Conservation (phyloP, 2,329 filamentous ascomycete species). For the Coniochaeta hoffmannii region DNA sequence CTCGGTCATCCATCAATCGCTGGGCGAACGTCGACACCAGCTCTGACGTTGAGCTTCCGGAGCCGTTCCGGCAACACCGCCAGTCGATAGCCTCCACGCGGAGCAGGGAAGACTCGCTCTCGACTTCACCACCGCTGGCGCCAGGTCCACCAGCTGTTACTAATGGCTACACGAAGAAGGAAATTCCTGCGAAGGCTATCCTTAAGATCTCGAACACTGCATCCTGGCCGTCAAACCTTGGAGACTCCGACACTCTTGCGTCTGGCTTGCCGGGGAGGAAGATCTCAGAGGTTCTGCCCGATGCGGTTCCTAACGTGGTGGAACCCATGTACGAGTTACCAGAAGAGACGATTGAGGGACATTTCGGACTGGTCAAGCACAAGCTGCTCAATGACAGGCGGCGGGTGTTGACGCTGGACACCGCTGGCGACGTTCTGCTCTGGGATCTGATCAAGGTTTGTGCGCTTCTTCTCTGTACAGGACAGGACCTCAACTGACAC, state of each 20-base stretch:
- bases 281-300: constrained; percentile 47
- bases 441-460: constrained; percentile 86
- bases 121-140: constrained; percentile 19
- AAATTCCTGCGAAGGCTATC: constrained; percentile 71
- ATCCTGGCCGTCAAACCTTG: constrained; percentile 47
- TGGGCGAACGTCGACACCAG: constrained; percentile 83
- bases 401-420: constrained; percentile 84
- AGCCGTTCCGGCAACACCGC: constrained; percentile 41
- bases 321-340: constrained; percentile 62
- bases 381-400: constrained; percentile 84
- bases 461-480: not conserved
- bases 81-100: constrained; percentile 33
- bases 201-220: constrained; percentile 80
- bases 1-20: constrained; percentile 84
- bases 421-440: constrained; percentile 85
- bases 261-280: constrained; percentile 53
- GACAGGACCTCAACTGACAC: constrained; percentile 9
- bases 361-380: constrained; percentile 92
- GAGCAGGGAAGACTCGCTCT: constrained; percentile 15
- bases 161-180: constrained; percentile 38
- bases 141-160: constrained; percentile 11
- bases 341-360: constrained; percentile 83
- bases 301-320: constrained; percentile 37
- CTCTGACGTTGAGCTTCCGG: constrained; percentile 59
- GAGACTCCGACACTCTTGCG: constrained; percentile 30